phyloP scores from a whole-genome alignment of 2,329 filamentous ascomycete species.

The Colletotrichum spinosum region DNA sequence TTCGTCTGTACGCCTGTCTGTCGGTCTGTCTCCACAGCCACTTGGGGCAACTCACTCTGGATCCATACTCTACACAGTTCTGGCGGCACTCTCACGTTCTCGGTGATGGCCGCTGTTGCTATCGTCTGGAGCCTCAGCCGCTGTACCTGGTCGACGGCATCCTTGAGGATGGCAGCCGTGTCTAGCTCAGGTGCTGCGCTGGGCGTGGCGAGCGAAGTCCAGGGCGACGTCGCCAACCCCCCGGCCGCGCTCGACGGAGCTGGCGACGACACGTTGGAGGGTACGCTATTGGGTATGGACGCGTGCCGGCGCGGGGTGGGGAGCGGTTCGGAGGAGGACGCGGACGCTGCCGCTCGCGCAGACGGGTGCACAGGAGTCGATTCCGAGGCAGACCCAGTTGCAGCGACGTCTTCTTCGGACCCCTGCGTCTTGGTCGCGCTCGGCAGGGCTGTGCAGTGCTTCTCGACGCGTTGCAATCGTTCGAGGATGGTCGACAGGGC shows the following conservation, averaged over 20 bases:
- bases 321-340: slow-evolving; percentile 13
- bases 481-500: slow-evolving; percentile 45
- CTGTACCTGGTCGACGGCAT: slow-evolving; percentile 45
- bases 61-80: slow-evolving; percentile 45
- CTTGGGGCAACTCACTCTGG: slow-evolving; percentile 37
- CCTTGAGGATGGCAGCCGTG: slow-evolving; percentile 42
- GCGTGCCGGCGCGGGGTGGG: slow-evolving; percentile 19
- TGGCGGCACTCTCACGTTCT: slow-evolving; percentile 41
- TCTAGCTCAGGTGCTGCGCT: slow-evolving; percentile 10
- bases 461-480: slow-evolving; percentile 45
- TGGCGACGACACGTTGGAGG: slow-evolving; percentile 38
- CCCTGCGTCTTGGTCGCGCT: not conserved
- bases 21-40: not conserved
- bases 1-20: too few relatives aligned
- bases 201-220: slow-evolving; percentile 16
- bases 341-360: too few relatives aligned
- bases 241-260: slow-evolving; percentile 6
- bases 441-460: slow-evolving; percentile 31
- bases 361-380: too few relatives aligned
- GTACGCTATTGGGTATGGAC: slow-evolving; percentile 11
- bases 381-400: too few relatives aligned
- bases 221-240: slow-evolving; percentile 13
- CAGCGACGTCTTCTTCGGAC: too few relatives aligned
- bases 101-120: slow-evolving; percentile 40
- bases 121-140: slow-evolving; percentile 41